Evolutionary conservation across 2,329 filamentous ascomycete genomes (phyloP), one percentile per base, ranked within the genome.

Genomic region (Paecilomyces sp.): DNA sequence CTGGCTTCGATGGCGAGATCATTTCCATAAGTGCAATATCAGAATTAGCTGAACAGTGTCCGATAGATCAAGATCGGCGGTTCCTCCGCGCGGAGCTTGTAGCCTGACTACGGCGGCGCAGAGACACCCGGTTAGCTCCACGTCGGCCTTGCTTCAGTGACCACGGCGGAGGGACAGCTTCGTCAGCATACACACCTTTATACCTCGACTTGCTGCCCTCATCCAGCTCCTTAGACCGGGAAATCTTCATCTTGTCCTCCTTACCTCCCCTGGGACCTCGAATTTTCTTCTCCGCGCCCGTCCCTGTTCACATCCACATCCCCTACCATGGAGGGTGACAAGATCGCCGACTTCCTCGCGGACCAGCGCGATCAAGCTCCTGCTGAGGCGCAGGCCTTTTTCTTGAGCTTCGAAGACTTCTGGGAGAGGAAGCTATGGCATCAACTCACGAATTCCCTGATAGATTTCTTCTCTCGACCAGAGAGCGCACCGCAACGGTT

Each of bases 371-470:
- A 96, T 73, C 82, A 87, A 74, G 90, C 92, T 70, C 90, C 92
- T 57, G 90, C 92, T 67, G 90, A 96, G 75, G 85, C 96, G 57
- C 92, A 97, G 79, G 85, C 88, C 70, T 86, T 90, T 71, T 90
- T 97, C 76, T 84, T 99, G 69, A 86, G 88, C 70, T 96, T 99
- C 66, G 94, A 99, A 81, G 92, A 96, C 74, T 90, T 87, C 73
- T 99, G 94, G 94, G 94, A 99, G 82, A 88, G 93, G 70, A 97
- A 97, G 80, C 85, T 99, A 79, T 99, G 94, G 94, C 94, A 99
- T 81, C 92, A 99, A 79, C 88, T 99, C 67, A 99, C 94, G 36
- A 89, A 96, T 72, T 83, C 88, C 57, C 85, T 99, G 59, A 82
- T 96, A 68, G 84, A 90, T 66, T 97, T 93, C 84, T 99, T 97